phyloP scores from a whole-genome alignment of 495 filamentous ascomycete genomes.

The Staphylotrichum tortipilum region DNA sequence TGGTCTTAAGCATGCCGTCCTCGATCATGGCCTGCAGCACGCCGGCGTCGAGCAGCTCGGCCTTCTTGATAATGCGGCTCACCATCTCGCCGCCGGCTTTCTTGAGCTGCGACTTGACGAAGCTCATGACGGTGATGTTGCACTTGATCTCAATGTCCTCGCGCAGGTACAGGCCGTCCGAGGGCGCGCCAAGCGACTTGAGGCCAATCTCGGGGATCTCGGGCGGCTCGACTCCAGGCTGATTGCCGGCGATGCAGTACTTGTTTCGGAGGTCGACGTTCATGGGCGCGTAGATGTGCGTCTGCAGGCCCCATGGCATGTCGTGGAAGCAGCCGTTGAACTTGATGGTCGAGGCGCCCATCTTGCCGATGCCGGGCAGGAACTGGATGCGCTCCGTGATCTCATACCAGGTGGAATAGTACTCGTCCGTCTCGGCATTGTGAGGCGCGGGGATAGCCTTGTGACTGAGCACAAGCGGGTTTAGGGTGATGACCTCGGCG shows the following conservation, averaged over 20 bases:
- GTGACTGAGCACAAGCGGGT: conserved; percentile 63
- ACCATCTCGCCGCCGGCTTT: conserved; percentile 58
- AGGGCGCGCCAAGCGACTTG: conserved; percentile 41
- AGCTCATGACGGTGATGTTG: conserved; percentile 56
- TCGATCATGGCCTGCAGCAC: conserved; percentile 43
- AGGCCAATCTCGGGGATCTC: conserved; percentile 50
- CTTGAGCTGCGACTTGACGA: conserved; percentile 63
- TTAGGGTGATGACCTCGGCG: conserved; percentile 64
- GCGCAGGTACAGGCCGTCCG: conserved; percentile 60
- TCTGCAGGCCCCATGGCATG: conserved; percentile 58
- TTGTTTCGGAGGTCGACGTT: conserved; percentile 43
- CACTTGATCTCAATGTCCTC: conserved; percentile 69
- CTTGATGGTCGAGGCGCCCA: conserved; percentile 53
- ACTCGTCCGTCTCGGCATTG: conserved; percentile 59
- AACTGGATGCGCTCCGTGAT: conserved; percentile 56
- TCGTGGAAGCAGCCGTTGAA: conserved; percentile 75
- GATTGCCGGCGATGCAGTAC: conserved; percentile 50
- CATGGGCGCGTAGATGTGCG: conserved; percentile 63
- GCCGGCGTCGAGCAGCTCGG: conserved; percentile 43
- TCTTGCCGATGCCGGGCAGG: conserved; percentile 51
- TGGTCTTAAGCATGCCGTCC: conserved; percentile 41
- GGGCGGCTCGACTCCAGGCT: conserved; percentile 51
- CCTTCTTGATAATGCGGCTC: conserved; percentile 58
- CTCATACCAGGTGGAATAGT: conserved; percentile 64
- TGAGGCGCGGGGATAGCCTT: conserved; percentile 53